Evolutionary conservation across 805 yeast species (phyloP).

Genomic region (Metschnikowia chrysomelidarum): DNA sequence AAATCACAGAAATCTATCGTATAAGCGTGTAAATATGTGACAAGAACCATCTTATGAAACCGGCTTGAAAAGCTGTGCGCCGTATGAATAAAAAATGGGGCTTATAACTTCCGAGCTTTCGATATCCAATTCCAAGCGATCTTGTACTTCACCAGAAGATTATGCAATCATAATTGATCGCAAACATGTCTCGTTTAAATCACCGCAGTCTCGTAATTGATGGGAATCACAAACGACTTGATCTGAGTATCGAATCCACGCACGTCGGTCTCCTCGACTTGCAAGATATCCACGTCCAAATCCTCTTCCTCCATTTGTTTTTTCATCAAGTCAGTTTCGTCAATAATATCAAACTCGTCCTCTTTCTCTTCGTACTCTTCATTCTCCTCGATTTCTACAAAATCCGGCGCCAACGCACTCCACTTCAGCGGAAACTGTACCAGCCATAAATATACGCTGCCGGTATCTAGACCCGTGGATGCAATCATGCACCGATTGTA

Average conservation of each 20-base stretch:
- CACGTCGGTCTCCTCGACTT: constrained; percentile 64
- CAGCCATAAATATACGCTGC: constrained; percentile 79
- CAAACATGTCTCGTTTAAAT: constrained; percentile 1
- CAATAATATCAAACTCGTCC: constrained; percentile 84
- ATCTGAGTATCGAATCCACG: constrained; percentile 59
- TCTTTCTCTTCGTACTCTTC: constrained; percentile 84
- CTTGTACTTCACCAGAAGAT: no score
- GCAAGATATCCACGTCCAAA: constrained; percentile 61
- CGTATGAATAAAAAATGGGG: no score
- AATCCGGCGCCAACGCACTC: constrained; percentile 96
- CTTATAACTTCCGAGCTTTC: no score
- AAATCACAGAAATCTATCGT: no score
- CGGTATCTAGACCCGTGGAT: constrained; percentile 84
- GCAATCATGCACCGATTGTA: constrained; percentile 68
- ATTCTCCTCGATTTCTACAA: constrained; percentile 90
- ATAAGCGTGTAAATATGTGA: no score
- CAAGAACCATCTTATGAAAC: no score
- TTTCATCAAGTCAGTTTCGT: constrained; percentile 61
- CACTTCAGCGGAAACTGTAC: constrained; percentile 84
- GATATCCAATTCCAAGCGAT: no score
- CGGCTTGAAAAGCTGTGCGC: no score
- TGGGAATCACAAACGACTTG: constrained; percentile 62
- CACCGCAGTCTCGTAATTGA: constrained; percentile 29
- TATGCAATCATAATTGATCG: no score
- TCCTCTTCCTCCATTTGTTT: constrained; percentile 60